Base-by-base conservation (phyloP, 2,329 filamentous ascomycete genomes). In the Neonectria punicea region DNA sequence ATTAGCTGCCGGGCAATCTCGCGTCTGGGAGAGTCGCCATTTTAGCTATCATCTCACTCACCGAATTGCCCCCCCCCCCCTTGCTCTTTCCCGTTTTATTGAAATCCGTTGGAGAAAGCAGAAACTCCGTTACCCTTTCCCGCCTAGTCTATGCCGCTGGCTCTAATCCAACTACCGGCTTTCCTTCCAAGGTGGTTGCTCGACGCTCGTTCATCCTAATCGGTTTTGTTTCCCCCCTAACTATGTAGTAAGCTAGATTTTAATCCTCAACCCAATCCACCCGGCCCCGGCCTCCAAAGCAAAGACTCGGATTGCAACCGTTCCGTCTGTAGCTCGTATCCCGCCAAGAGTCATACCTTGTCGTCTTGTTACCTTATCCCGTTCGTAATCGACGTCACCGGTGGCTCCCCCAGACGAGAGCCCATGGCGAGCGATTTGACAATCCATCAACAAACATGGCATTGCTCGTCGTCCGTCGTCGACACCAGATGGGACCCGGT, bases 91-190 rank as follows among this genome's bases (percentile, higher is more conserved):
- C 43, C 22, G 44, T 50, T 59, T 49, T 51, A 51, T 53, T 43
- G 43, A 56, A 55, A 36, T 54, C 25, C 25, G 53, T 36, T 61
- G 34, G 25, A 44, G 53, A 50, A 64, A 41, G 47, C 43, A 51
- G 28, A 47, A 59, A 67, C 56, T 51, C 56, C 63, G 46, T 54
- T 62, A 59, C 65, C 65, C 57, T 60, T 64, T 67, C 56, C 50
- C 51, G 61, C 51, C 58, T 66, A 63, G 64, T 51, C 36, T 51
- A 50, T 47, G 47, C 47, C 53, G 64, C 66, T 64, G 59, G 61
- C 65, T 70, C 61, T 69, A 66, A 65, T 64, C 62, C 58, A 58
- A 71, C 66, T 66, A 68, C 63, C 67, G 41, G 47, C 28, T 51
- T 44, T 46, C 41, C 20, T 47, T 53, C 54, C 50, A 36, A 57